A percentile compares a stretch with the other conserved stretches of the same genome.
phyloP scores from a whole-genome alignment of 1,284 basidiomycete species.

The Inonotus hispidus region DNA sequence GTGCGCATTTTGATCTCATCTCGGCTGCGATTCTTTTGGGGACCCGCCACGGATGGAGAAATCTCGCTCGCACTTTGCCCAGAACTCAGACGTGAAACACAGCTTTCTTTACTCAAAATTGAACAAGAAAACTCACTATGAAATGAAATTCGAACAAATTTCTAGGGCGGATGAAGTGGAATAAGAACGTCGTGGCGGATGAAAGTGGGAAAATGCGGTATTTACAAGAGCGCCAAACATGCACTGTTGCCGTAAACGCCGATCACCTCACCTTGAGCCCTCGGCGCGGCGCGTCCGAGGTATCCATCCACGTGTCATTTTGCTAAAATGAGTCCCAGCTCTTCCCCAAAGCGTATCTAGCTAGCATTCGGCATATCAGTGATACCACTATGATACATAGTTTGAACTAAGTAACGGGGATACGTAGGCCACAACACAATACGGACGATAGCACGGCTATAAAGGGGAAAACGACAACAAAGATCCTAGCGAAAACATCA shows the following conservation, averaged over 20 bases:
- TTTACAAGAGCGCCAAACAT: background rate
- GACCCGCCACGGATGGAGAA: background rate
- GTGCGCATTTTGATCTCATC: background rate
- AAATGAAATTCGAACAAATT: background rate
- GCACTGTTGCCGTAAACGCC: background rate
- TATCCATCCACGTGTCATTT: background rate
- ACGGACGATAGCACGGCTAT: background rate
- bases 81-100: background rate
- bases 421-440: background rate
- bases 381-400: conserved; percentile 5
- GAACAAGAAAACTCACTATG: no score
- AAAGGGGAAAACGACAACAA: background rate
- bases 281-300: background rate
- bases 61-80: background rate
- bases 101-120: no score
- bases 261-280: background rate
- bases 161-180: background rate
- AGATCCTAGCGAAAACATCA: conserved; percentile 1
- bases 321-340: background rate
- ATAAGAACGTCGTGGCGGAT: background rate
- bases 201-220: background rate
- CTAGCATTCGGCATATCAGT: background rate
- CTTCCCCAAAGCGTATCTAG: background rate
- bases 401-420: background rate
- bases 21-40: background rate